Base-by-base conservation (phyloP, 2,329 filamentous ascomycete genomes). In the Lasiodiplodia sp. region DNA sequence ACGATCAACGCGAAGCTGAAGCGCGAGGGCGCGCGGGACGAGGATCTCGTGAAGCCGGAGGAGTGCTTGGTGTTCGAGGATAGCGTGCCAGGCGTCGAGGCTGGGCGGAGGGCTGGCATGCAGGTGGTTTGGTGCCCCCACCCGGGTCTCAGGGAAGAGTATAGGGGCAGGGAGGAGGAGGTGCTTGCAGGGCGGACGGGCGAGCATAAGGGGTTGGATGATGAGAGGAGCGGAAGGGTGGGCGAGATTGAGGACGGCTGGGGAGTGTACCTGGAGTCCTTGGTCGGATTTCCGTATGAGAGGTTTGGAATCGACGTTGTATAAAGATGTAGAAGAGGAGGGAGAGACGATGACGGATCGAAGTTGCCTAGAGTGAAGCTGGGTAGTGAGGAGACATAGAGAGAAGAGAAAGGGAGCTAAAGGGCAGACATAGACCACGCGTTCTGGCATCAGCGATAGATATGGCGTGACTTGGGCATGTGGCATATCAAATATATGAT, bases 21-120 rank as follows among this genome's bases (percentile, higher is more conserved):
- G 12, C 71, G 84, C 0, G 80, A 83, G 4, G 88, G 88, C 0
- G 52, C 18, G n/a, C 73, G 75, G 49, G 89, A 91, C 64, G 82
- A 86, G 71, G 82, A 87, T 69, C 84, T 85, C 66, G 90, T 99
- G 71, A 84, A 78, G 66, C 93, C 94, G 0, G 91, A 92, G 72
- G 95, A 98, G 80, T 98, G 96, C 77, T 85, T 99, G 18, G 96
- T 98, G 0, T 98, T 99, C 75, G 96, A 99, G 81, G 96, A 99
- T 79, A 93, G 91, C 56, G 94, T 98, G 1, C 93, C 94, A 0
- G 96, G 96, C 4, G 93, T 97, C 2, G 96, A 99, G 81, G 89
- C 93, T 2, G 96, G 94, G 4, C 85, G 96, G 66, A 88, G 96
- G 72, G 96, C 96, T 0, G 95, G 95, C 0, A 98, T 98, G 95